Conservation (phyloP, 139 green algal species). For the Microglena sp. region DNA sequence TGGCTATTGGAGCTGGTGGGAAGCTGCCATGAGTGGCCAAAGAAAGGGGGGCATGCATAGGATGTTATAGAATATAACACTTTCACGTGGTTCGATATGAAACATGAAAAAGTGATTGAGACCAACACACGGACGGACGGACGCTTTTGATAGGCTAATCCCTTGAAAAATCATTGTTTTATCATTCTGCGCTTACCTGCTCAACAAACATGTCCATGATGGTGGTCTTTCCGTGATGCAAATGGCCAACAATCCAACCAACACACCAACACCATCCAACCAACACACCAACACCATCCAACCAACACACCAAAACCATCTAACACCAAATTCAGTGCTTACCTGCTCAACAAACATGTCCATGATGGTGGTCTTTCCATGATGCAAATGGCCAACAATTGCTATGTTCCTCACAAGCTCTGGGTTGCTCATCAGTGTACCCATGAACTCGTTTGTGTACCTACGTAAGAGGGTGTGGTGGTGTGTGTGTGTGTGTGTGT, state of each 20-base stretch:
- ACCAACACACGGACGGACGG: no score
- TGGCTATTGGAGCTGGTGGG: no score
- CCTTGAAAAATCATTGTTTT: no score
- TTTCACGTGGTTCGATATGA: no score
- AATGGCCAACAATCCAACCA: no score
- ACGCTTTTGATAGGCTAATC: no score
- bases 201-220: neutral
- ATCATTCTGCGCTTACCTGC: neutral
- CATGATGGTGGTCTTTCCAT: conserved; percentile 94
- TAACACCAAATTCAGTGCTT: neutral
- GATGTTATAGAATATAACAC: no score
- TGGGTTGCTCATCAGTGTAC: conserved; percentile 66
- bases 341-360: conserved; percentile 98
- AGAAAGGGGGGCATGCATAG: no score
- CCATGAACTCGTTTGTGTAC: conserved; percentile 75
- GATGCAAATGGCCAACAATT: conserved; percentile 90
- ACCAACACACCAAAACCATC: neutral
- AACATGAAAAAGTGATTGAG: no score
- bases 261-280: neutral
- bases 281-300: neutral
- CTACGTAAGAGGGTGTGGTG: no score
- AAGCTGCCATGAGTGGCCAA: no score
- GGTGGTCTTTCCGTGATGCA: neutral
- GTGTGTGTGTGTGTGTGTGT: conserved; percentile 2
- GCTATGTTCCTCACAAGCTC: conserved; percentile 84